Evolutionary conservation across 371 early-diverging fungal genomes (phyloP).

Genomic region (Mucor circinelloides): DNA sequence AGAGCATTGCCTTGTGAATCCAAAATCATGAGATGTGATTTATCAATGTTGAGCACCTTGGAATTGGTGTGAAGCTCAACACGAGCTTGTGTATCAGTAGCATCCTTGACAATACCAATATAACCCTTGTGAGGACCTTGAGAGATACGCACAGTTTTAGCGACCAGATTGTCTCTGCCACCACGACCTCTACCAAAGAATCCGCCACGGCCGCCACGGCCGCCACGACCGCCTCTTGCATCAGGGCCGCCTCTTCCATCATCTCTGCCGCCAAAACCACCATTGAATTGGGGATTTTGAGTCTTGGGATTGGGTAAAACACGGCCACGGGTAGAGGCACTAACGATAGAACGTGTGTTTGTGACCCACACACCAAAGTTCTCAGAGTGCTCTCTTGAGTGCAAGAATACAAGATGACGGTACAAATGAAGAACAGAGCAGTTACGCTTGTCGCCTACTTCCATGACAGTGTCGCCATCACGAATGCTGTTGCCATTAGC

Average conservation of each 20-base stretch:
- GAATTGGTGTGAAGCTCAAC: constrained; percentile 95
- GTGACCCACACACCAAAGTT: constrained; percentile 73
- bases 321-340: constrained; percentile 34
- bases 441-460: constrained; percentile 64
- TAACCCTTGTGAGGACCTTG: constrained; percentile 98
- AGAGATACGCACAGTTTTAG: constrained; percentile 87
- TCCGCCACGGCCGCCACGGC: constrained; percentile 58
- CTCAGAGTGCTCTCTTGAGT: constrained; percentile 65
- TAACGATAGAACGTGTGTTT: constrained; percentile 55
- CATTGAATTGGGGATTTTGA: constrained; percentile 14
- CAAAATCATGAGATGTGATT: constrained; percentile 69
- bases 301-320: constrained; percentile 8
- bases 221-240: constrained; percentile 41
- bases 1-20: constrained; percentile 46
- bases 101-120: constrained; percentile 95
- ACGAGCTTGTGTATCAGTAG: constrained; percentile 74
- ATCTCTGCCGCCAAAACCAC: constrained; percentile 9
- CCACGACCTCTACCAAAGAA: constrained; percentile 76
- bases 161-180: constrained; percentile 82
- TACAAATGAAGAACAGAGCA: constrained; percentile 75
- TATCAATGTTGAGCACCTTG: constrained; percentile 77
- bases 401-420: constrained; percentile 66
- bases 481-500: constrained; percentile 72
- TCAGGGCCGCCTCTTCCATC: not conserved
- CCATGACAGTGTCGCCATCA: constrained; percentile 82